These are phyloP conservation scores for Craspedostauros australis DNA, from an alignment of 108 stramenopile genomes.

Conservation along the genomic window DNA sequence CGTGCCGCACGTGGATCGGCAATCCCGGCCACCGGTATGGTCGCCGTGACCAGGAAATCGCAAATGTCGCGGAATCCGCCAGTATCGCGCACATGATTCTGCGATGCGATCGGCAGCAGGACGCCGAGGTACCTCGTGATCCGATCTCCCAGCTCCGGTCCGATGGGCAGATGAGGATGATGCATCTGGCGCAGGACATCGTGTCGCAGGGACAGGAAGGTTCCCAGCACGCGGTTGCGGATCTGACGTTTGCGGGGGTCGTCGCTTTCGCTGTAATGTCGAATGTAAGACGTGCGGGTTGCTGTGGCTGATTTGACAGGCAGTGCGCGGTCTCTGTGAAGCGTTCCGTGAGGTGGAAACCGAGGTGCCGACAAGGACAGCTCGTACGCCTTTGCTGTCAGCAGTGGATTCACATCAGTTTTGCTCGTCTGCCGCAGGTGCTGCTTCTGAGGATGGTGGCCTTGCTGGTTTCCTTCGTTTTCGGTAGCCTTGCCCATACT, in stretches of 20 bases:
- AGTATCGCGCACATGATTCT: conserved; percentile 51
- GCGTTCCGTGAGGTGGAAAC: conserved; percentile 36
- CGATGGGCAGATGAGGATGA: conserved; percentile 54
- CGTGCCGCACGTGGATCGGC: conserved; percentile 25
- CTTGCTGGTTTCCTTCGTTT: too few relatives aligned
- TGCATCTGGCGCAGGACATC: conserved; percentile 1
- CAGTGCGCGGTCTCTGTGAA: conserved; percentile 21
- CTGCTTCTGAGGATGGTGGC: too few relatives aligned
- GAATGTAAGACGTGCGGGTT: neutral
- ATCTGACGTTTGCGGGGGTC: conserved; percentile 4
- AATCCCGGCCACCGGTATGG: conserved; percentile 35
- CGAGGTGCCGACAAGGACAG: conserved; percentile 58
- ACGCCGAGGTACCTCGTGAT: conserved; percentile 46
- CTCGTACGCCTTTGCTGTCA: conserved; percentile 45
- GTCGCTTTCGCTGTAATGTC: neutral
- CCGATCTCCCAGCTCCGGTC: conserved; percentile 29
- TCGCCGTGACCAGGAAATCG: conserved; percentile 34
- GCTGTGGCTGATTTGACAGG: conserved; percentile 1
- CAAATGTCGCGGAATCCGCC: conserved; percentile 50
- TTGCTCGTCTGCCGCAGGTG: neutral
- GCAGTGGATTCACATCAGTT: conserved; percentile 13
- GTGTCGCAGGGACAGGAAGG: conserved; percentile 5
- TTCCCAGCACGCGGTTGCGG: conserved; percentile 1
- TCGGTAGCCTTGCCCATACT: too few relatives aligned
- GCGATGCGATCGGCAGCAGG: conserved; percentile 40